Percentiles rank a stretch among this genome's conserved stretches.
phyloP scores from a whole-genome alignment of 2,329 filamentous ascomycete species.

The Ascochyta clinopodiicola region DNA sequence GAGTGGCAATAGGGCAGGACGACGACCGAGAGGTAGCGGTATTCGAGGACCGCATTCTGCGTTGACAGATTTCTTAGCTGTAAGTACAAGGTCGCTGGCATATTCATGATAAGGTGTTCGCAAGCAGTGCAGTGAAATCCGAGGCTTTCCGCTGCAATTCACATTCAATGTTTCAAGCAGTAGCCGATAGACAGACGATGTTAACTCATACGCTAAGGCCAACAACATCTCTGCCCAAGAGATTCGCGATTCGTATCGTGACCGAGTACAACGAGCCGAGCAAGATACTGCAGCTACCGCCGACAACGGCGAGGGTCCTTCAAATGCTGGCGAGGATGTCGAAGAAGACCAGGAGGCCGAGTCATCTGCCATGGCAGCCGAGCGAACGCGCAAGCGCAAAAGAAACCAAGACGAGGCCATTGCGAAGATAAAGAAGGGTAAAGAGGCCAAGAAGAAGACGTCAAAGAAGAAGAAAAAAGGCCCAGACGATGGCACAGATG shows the following conservation, averaged over 20 bases:
- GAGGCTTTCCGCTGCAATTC: neutral
- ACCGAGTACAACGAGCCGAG: slow-evolving; percentile 59
- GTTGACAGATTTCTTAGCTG: slow-evolving; percentile 71
- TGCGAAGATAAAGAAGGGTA: slow-evolving; percentile 54
- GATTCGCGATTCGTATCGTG: slow-evolving; percentile 65
- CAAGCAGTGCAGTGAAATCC: too few relatives aligned
- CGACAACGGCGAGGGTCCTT: slow-evolving; percentile 46
- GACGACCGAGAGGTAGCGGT: slow-evolving; percentile 49
- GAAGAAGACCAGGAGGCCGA: slow-evolving; percentile 44
- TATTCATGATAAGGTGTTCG: neutral
- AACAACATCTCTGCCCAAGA: slow-evolving; percentile 75
- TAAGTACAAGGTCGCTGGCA: slow-evolving; percentile 43
- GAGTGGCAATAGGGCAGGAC: slow-evolving; percentile 38
- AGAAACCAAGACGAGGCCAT: slow-evolving; percentile 60
- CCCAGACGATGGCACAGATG: slow-evolving; percentile 54
- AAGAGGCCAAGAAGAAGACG: slow-evolving; percentile 56
- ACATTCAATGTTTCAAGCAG: neutral
- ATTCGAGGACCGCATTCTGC: slow-evolving; percentile 69
- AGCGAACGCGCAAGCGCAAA: slow-evolving; percentile 62
- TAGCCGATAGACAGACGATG: neutral
- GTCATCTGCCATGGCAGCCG: slow-evolving; percentile 52
- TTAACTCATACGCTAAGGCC: slow-evolving; percentile 53
- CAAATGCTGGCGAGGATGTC: slow-evolving; percentile 44
- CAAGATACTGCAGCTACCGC: slow-evolving; percentile 43
- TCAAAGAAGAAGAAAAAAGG: slow-evolving; percentile 51